phyloP scores from a whole-genome alignment of 129 eudicot genomes.

The Pittosporum tobira region DNA sequence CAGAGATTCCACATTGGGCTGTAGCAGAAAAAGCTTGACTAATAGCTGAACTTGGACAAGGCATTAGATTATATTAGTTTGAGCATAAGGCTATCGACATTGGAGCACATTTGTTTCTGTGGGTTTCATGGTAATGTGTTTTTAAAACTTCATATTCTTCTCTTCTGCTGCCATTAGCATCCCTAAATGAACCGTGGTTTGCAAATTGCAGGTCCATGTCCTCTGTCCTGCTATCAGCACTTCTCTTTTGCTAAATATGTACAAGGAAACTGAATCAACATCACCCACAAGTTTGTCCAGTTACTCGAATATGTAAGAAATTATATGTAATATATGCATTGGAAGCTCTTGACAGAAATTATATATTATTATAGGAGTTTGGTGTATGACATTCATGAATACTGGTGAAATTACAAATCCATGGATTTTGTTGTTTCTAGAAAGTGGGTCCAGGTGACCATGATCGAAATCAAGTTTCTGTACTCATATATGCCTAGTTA shows the following conservation, averaged over 20 bases:
- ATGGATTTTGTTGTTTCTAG: no score
- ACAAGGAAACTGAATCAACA: conserved; percentile 9
- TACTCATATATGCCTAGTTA: no score
- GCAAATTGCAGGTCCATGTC: conserved; percentile 18
- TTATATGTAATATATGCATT: conserved; percentile 2
- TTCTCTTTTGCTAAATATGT: conserved; percentile 2
- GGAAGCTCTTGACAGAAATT: conserved; percentile 7
- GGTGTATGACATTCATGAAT: not conserved
- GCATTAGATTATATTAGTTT: conserved; percentile 4
- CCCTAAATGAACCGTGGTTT: conserved; percentile 8
- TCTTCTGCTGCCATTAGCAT: not conserved
- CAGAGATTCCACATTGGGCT: conserved; percentile 18
- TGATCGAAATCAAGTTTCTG: no score
- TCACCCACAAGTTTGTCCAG: conserved; percentile 4
- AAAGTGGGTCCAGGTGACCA: no score
- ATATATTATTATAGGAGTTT: not conserved
- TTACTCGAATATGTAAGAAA: conserved; percentile 15
- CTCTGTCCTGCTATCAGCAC: not conserved
- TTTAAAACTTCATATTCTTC: not conserved
- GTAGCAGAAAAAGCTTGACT: conserved; percentile 6
- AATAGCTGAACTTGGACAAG: not conserved
- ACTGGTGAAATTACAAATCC: not conserved
- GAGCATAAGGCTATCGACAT: conserved; percentile 8
- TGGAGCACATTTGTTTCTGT: conserved; percentile 2
- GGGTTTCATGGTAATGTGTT: conserved; percentile 17